These are phyloP conservation scores for Amauroascus niger DNA, from an alignment of 2,329 filamentous ascomycete genomes.

Conservation along the genomic window DNA sequence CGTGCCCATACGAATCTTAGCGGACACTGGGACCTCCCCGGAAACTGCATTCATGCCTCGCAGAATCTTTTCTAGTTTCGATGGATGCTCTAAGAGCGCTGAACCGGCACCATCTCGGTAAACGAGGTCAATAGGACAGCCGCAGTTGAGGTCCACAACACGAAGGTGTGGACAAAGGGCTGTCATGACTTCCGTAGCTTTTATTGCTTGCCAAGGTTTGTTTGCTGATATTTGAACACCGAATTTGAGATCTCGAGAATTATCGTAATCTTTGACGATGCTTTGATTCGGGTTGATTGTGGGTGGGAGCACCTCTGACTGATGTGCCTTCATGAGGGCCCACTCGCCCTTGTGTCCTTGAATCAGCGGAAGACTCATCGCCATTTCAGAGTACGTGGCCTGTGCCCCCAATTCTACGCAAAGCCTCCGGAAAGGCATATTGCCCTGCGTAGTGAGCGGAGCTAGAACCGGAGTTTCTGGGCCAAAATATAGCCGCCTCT, in stretches of 20 bases:
- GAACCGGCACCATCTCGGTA: constrained; percentile 83
- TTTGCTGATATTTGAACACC: constrained; percentile 88
- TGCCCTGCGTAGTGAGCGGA: constrained; percentile 91
- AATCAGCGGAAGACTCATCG: constrained; percentile 77
- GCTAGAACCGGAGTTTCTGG: constrained; percentile 88
- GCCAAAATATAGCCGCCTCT: constrained; percentile 86
- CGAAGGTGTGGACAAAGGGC: constrained; percentile 71
- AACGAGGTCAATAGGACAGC: constrained; percentile 91
- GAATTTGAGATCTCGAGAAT: constrained; percentile 73
- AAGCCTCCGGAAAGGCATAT: constrained; percentile 83
- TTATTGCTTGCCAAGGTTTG: constrained; percentile 82
- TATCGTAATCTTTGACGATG: constrained; percentile 68
- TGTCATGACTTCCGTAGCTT: constrained; percentile 73
- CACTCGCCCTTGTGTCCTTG: constrained; percentile 88
- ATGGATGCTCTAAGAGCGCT: constrained; percentile 75
- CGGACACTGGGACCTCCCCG: constrained; percentile 79
- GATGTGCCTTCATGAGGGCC: constrained; percentile 88
- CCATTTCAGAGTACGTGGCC: constrained; percentile 97
- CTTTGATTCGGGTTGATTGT: constrained; percentile 46
- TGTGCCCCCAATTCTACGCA: constrained; percentile 84
- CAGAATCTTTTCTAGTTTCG: constrained; percentile 88
- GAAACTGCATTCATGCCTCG: constrained; percentile 93
- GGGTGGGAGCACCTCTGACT: constrained; percentile 67
- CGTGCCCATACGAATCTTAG: constrained; percentile 89
- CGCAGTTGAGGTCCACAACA: constrained; percentile 90